Percentiles rank a stretch among this genome's conserved stretches.
phyloP scores from a whole-genome alignment of 2,329 filamentous ascomycete genomes.

The Magnaporthales sp. region DNA sequence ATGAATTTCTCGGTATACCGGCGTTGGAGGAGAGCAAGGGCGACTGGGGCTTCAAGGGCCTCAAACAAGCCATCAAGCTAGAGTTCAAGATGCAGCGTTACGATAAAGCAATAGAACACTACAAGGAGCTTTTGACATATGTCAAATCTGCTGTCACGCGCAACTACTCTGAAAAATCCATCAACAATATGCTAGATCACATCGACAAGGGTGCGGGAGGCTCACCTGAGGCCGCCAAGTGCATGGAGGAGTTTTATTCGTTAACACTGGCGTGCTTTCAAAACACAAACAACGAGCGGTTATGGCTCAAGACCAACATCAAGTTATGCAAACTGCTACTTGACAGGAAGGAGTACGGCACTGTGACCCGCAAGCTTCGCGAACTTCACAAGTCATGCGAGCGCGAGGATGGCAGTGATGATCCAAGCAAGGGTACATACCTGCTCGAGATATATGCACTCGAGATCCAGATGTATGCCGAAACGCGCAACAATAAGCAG shows the following conservation, averaged over 20 bases:
- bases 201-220: slow-evolving; percentile 77
- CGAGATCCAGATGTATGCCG: slow-evolving; percentile 98
- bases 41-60: slow-evolving; percentile 96
- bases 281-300: slow-evolving; percentile 90
- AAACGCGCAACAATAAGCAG: slow-evolving; percentile 95
- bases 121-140: slow-evolving; percentile 90
- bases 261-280: slow-evolving; percentile 91
- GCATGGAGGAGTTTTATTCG: slow-evolving; percentile 93
- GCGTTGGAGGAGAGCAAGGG: slow-evolving; percentile 82
- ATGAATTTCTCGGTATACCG: slow-evolving; percentile 86
- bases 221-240: slow-evolving; percentile 62
- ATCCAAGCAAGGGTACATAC: slow-evolving; percentile 94
- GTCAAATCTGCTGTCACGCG: slow-evolving; percentile 94
- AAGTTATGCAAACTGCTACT: slow-evolving; percentile 89
- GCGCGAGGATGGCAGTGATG: slow-evolving; percentile 75
- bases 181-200: slow-evolving; percentile 98
- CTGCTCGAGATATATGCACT: slow-evolving; percentile 91
- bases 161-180: slow-evolving; percentile 98
- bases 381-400: slow-evolving; percentile 89
- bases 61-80: slow-evolving; percentile 97
- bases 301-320: slow-evolving; percentile 98
- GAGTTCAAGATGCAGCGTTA: slow-evolving; percentile 91
- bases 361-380: slow-evolving; percentile 72
- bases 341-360: slow-evolving; percentile 79
- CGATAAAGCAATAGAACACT: slow-evolving; percentile 84